A percentile compares a stretch with the other conserved stretches of the same genome.
phyloP scores from a whole-genome alignment of 2,329 filamentous ascomycete genomes.

The Apiospora phragmitis region DNA sequence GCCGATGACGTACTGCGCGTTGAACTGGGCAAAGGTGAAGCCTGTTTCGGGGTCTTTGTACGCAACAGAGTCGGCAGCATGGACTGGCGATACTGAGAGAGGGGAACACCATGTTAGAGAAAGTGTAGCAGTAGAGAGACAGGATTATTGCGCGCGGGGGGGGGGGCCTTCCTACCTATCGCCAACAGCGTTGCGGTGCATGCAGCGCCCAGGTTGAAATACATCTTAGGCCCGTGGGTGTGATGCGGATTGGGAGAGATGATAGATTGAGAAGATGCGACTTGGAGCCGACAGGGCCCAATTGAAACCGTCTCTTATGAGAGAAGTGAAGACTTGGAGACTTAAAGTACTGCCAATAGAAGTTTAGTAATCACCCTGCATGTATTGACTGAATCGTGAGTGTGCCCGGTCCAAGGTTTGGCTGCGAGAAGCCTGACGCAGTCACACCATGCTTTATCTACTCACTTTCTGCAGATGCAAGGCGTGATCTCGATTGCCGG shows the following conservation, averaged over 20 bases:
- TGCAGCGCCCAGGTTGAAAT: neutral
- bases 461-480: neutral
- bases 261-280: neutral
- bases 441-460: neutral
- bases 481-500: neutral
- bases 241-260: neutral
- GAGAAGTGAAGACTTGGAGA: neutral
- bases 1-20: conserved; percentile 27
- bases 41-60: conserved; percentile 30
- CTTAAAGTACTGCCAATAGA: neutral
- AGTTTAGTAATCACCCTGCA: neutral
- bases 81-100: neutral
- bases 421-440: neutral
- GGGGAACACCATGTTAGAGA: neutral
- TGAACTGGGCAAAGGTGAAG: conserved; percentile 31
- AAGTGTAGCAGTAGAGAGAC: no score
- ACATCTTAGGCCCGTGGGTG: neutral
- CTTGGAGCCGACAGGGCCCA: neutral
- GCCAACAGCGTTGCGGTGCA: neutral
- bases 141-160: neutral
- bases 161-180: neutral
- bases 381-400: neutral
- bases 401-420: neutral
- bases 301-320: neutral
- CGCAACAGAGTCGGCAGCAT: conserved; percentile 26